Percentiles rank a stretch among this genome's conserved stretches.
Evolutionary conservation across 495 filamentous ascomycete species (phyloP).

Genomic region (Xylaria palmicola): DNA sequence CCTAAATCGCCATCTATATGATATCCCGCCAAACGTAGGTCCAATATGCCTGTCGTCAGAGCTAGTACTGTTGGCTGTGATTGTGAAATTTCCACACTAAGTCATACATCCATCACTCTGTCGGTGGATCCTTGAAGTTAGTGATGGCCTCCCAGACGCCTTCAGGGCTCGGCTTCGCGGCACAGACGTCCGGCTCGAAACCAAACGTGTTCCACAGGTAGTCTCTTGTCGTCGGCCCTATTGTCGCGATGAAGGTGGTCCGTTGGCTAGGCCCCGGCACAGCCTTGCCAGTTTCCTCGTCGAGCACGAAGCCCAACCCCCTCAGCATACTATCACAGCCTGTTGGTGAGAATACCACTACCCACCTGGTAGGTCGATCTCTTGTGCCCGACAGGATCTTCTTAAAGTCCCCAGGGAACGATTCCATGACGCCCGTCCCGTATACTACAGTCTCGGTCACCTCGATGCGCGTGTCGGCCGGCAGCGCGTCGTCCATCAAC

Average conservation of each 20-base stretch:
- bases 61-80: too few relatives aligned
- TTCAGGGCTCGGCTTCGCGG: constrained; percentile 77
- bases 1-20: background rate
- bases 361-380: constrained; percentile 59
- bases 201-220: constrained; percentile 65
- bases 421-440: constrained; percentile 74
- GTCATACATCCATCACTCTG: background rate
- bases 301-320: constrained; percentile 55
- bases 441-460: constrained; percentile 84
- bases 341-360: constrained; percentile 90
- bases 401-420: constrained; percentile 67
- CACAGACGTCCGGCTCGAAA: constrained; percentile 78
- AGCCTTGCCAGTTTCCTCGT: constrained; percentile 47
- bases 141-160: constrained; percentile 71
- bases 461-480: constrained; percentile 43
- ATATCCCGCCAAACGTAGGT: too few relatives aligned
- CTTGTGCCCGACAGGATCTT: constrained; percentile 41
- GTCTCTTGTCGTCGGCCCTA: constrained; percentile 89
- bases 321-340: constrained; percentile 80
- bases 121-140: constrained; percentile 43
- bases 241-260: constrained; percentile 70
- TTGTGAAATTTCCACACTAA: background rate
- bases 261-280: constrained; percentile 28
- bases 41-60: too few relatives aligned
- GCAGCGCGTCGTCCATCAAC: constrained; percentile 55